phyloP scores from a whole-genome alignment of 2,329 filamentous ascomycete species.

The Penicillium frequentans region DNA sequence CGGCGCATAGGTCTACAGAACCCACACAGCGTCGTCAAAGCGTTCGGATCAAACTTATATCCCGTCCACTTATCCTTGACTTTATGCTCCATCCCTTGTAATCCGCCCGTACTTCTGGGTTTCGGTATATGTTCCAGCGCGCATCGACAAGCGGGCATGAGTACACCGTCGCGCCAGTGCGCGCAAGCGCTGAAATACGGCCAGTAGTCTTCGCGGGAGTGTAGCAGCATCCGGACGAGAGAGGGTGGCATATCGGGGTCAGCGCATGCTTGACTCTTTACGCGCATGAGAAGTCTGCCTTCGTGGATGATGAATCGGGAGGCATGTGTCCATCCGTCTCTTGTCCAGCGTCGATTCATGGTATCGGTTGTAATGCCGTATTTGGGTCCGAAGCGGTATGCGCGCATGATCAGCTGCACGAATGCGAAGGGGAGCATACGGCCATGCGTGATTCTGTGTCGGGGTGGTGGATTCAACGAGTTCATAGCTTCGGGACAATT shows the following conservation, averaged over 20 bases:
- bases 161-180: conserved; percentile 62
- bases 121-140: conserved; percentile 58
- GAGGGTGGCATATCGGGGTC: conserved; percentile 52
- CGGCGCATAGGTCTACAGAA: conserved; percentile 60
- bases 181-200: conserved; percentile 64
- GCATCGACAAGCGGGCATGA: conserved; percentile 63
- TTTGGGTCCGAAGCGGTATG: conserved; percentile 45
- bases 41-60: conserved; percentile 36
- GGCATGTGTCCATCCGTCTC: conserved; percentile 56
- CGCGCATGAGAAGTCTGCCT: conserved; percentile 58
- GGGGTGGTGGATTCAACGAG: conserved; percentile 48
- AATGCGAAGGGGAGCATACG: conserved; percentile 60
- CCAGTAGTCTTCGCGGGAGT: conserved; percentile 60
- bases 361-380: conserved; percentile 51
- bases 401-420: conserved; percentile 57
- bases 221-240: conserved; percentile 57
- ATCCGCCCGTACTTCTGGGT: conserved; percentile 38
- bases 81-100: conserved; percentile 44
- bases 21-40: conserved; percentile 52
- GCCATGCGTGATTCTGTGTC: conserved; percentile 55
- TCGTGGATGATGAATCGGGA: conserved; percentile 56
- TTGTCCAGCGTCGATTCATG: conserved; percentile 56
- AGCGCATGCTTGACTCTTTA: conserved; percentile 56
- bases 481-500: conserved; percentile 56
- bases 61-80: conserved; percentile 35